Evolutionary conservation across 495 filamentous ascomycete species (phyloP).

Genomic region (Penicillium cinerascens): DNA sequence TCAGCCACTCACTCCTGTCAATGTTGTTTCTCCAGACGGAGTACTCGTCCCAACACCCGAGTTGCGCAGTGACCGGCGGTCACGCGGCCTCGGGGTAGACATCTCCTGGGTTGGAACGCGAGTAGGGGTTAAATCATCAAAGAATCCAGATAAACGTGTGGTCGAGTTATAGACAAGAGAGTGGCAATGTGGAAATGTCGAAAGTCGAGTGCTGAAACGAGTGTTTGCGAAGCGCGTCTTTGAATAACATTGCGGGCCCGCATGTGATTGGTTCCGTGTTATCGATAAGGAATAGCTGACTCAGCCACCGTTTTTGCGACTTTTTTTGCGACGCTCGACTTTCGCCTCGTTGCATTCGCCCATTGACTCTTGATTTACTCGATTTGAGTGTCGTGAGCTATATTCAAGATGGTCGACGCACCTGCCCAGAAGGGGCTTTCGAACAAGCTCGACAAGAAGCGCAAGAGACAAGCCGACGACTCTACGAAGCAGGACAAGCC

Average conservation of each 20-base stretch:
- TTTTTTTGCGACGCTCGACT: constrained; percentile 21
- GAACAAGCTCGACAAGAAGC: constrained; percentile 46
- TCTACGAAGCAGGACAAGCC: constrained; percentile 32
- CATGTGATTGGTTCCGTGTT: constrained; percentile 23
- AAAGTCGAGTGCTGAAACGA: background rate
- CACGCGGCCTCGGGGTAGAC: constrained; percentile 39
- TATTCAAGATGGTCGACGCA: constrained; percentile 20
- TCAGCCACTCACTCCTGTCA: constrained; percentile 27
- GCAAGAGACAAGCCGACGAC: constrained; percentile 50
- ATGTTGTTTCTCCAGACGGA: constrained; percentile 30
- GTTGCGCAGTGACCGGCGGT: constrained; percentile 29
- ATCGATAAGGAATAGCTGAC: constrained; percentile 38
- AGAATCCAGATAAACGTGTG: background rate
- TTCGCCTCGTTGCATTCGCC: background rate
- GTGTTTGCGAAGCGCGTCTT: constrained; percentile 16
- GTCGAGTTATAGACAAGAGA: background rate
- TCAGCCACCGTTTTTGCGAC: constrained; percentile 20
- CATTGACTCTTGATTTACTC: constrained; percentile 3
- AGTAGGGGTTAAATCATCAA: background rate
- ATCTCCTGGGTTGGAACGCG: constrained; percentile 15
- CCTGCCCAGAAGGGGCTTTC: constrained; percentile 26
- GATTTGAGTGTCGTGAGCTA: background rate
- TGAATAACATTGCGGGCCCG: constrained; percentile 21
- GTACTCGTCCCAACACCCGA: constrained; percentile 23
- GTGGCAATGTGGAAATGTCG: background rate